Evolutionary conservation across 2,329 filamentous ascomycete species (phyloP), one percentile per base, ranked within the genome.

Genomic region (Ilyonectria sp.): DNA sequence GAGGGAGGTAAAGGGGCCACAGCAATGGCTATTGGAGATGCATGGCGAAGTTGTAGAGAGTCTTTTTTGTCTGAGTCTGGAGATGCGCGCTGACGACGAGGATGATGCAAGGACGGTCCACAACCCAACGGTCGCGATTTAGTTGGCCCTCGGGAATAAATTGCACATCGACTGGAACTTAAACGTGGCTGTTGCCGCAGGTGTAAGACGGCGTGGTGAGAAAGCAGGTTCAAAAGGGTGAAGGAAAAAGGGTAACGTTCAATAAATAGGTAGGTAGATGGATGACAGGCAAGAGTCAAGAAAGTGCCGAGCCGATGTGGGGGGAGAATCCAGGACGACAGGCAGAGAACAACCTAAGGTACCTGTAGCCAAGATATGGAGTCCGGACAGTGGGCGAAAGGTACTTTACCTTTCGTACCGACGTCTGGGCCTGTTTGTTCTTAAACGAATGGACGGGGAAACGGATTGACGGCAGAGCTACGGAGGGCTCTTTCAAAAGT

Each of bases 301-400:
- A 68, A 65, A 72, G 70, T 72, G 63, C 70, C 65, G 68, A 61
- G 63, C 60, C 63, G 58, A 68, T 68, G 71, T 72, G 71, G 68
- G 69, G 70, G 65, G 10, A 29, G 50, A 37, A 53, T 21, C 35
- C n/a, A 55, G 49, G 37, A 58, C 23, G 62, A 47, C 37, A 21
- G 21, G 10, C 19, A 37, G 9, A 53, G 29, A 53, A 35, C 50
- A 35, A 11, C 21, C 21, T 21, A 21, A 21, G 21, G 21, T 21
- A 21, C 21, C 21, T 21, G 21, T 21, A 21, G 50, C 50, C 29
- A 35, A 35, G 19, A 5, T 19, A 23, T 9, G 29, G 56, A 49
- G 63, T 29, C 17, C 15, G 21, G 21, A 21, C 21, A 50, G 26
- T 26, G 13, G n/a, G 40, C 40, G 17, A n/a, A 40, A 40, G 37